These are phyloP conservation scores for Dactylellina drechsleri DNA, from an alignment of 2,329 filamentous ascomycete species.

Conservation along the genomic window DNA sequence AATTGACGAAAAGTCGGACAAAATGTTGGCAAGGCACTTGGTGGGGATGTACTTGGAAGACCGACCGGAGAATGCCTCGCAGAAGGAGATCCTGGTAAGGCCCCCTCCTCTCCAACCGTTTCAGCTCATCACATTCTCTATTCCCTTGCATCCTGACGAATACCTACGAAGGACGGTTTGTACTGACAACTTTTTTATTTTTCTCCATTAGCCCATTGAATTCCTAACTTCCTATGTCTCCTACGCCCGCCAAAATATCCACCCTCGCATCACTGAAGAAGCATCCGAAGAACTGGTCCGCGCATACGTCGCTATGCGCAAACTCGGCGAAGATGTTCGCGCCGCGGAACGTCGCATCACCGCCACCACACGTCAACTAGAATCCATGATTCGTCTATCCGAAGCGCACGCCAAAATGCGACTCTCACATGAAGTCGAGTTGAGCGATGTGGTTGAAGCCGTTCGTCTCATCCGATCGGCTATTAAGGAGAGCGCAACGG, in stretches of 20 bases:
- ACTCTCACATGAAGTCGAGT: constrained; percentile 77
- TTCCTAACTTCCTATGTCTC: constrained; percentile 98
- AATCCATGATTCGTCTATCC: constrained; percentile 96
- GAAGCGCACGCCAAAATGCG: constrained; percentile 99
- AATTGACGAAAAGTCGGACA: constrained; percentile 88
- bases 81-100: constrained; percentile 81
- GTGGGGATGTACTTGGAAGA: constrained; percentile 98
- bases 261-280: constrained; percentile 80
- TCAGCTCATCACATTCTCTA: background rate
- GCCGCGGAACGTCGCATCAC: constrained; percentile 95
- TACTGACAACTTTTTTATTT: background rate
- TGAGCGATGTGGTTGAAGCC: constrained; percentile 85
- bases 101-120: background rate
- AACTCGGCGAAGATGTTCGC: constrained; percentile 86
- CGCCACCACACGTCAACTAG: constrained; percentile 93
- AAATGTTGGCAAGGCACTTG: constrained; percentile 88
- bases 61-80: constrained; percentile 81
- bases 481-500: constrained; percentile 96
- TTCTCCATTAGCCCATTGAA: constrained; percentile 76
- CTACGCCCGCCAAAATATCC: constrained; percentile 86
- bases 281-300: constrained; percentile 86
- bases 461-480: constrained; percentile 92
- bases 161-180: no score
- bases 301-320: constrained; percentile 93
- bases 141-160: background rate